Evolutionary conservation across 352 stramenopile genomes (phyloP).

Genomic region (Hyphochytrium catenoides): DNA sequence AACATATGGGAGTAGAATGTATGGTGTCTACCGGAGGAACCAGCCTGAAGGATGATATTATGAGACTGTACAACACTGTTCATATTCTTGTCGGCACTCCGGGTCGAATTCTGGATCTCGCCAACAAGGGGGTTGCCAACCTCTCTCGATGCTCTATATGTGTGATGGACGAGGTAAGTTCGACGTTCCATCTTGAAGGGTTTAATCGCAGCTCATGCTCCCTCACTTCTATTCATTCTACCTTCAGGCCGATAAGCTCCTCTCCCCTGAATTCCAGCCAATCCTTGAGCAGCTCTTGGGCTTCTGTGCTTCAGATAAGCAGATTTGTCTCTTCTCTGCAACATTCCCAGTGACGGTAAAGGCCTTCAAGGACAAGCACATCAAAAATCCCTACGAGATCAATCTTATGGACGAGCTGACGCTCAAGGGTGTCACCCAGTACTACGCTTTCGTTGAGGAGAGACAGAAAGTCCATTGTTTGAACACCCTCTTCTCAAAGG

Average conservation of each 20-base stretch:
- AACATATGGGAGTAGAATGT: constrained; percentile 86
- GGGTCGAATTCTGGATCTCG: constrained; percentile 92
- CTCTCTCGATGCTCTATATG: constrained; percentile 88
- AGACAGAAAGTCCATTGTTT: constrained; percentile 98
- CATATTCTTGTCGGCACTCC: constrained; percentile 98
- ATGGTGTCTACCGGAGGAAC: constrained; percentile 97
- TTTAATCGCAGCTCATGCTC: no score
- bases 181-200: no score
- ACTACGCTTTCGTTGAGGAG: constrained; percentile 98
- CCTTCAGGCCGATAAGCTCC: constrained; percentile 97
- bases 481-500: constrained; percentile 97
- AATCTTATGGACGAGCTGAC: constrained; percentile 99
- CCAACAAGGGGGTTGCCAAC: constrained; percentile 92
- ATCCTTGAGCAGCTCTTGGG: constrained; percentile 95
- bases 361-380: constrained; percentile 94
- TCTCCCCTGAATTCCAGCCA: constrained; percentile 93
- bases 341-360: constrained; percentile 99
- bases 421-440: constrained; percentile 96
- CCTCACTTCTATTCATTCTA: no score
- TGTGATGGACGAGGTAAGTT: constrained; percentile 99
- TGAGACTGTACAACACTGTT: constrained; percentile 96
- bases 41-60: constrained; percentile 97
- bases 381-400: constrained; percentile 96
- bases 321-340: constrained; percentile 98
- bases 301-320: constrained; percentile 67